Evolutionary conservation across 2,329 filamentous ascomycete species (phyloP), one percentile per base, ranked within the genome.

Genomic region (Cephalotrichum gorgonifer): DNA sequence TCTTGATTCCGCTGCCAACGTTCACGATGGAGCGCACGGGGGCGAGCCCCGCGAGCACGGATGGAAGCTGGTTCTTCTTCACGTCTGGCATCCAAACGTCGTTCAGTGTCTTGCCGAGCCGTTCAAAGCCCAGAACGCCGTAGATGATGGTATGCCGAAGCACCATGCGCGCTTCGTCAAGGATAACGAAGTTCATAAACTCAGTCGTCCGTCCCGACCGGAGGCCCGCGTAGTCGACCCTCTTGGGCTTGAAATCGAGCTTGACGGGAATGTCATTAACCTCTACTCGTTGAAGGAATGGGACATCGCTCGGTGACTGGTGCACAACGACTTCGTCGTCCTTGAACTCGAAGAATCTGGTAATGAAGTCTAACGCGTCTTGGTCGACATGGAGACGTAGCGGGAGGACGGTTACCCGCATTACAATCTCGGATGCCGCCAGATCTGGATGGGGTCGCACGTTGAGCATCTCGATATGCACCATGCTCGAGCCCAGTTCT

Each of bases 1-100:
- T 85, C 51, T 79, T 81, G 58, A 98, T 81, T 1, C 91, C 91
- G 50, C 83, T 86, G 27, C 90, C 88, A 8, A 98, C 87, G 56
- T 95, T 95, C 46, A 94, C 91, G 2, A 98, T 70, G 1, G 88
- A 88, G 14, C 89, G 82, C n/a, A 97, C 83, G 1, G 89, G 87
- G 0, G 90, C 90, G 6, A 98, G 73, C 20, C 93, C 93, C 3
- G 89, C 87, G 31, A 98, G 76, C 1, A 98, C 86, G 2, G 85
- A 83, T 1, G 89, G 88, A 5, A 98, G 81, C 63, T 98, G 93
- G 55, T 91, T 94, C 15, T 78, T 73, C 61, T 86, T 88, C 49
- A 98, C 86, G 61, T 98, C 91, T 1, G 89, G 89, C 77, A 84
- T 94, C 93, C 93, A 98, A 41, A 96, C 87, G 61, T 95, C 88